Evolutionary conservation across 352 stramenopile species (phyloP).

Genomic region (Phytophthora cajani): DNA sequence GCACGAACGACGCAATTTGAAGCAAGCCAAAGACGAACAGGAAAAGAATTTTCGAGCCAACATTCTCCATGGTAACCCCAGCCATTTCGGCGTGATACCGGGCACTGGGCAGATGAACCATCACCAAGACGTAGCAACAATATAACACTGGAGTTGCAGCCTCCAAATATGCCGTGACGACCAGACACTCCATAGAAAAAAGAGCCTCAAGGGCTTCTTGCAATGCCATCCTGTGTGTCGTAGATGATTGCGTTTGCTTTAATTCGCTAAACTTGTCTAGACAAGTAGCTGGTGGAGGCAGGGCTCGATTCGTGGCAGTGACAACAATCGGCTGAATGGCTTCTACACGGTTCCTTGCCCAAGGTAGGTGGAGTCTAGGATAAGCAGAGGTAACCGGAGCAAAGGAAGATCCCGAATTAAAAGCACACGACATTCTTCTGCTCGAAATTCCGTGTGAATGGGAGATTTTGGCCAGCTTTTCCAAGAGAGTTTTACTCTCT

Average conservation of each 20-base stretch:
- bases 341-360: not conserved
- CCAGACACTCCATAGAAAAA: conserved; percentile 42
- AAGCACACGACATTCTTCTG: not conserved
- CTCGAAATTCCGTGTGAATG: not conserved
- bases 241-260: not conserved
- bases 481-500: conserved; percentile 5
- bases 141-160: conserved; percentile 40
- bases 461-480: conserved; percentile 9
- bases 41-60: conserved; percentile 8
- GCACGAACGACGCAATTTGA: conserved; percentile 29
- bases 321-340: not conserved
- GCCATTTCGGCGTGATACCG: conserved; percentile 16
- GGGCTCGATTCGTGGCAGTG: not conserved
- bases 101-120: conserved; percentile 31
- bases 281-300: not conserved
- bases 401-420: not conserved
- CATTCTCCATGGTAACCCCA: not conserved
- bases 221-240: not conserved
- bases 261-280: not conserved
- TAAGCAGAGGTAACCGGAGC: not conserved
- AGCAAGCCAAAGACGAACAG: conserved; percentile 25
- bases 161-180: conserved; percentile 40
- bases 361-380: not conserved
- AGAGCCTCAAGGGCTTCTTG: conserved; percentile 13
- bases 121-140: conserved; percentile 17